Percentiles rank a stretch among this genome's conserved stretches.
These are phyloP conservation scores for Schwanniomyces vanrijiae DNA, from an alignment of 805 yeast species.

Conservation along the genomic window DNA sequence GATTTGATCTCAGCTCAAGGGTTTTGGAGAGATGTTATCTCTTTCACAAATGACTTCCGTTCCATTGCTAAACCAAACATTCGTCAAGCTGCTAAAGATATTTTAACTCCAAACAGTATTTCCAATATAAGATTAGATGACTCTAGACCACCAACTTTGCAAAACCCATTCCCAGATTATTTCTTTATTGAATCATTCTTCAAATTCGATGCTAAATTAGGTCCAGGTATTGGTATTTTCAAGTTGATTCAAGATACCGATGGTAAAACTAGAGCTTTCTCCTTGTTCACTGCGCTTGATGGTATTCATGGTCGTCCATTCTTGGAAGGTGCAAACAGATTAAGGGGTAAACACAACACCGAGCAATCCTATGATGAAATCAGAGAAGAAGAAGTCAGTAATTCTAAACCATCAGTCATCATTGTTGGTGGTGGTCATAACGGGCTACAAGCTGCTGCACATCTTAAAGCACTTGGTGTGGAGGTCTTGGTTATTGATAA, in stretches of 20 bases:
- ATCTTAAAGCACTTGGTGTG: conserved; percentile 40
- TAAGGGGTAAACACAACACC: conserved; percentile 1
- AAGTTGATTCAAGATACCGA: conserved; percentile 2
- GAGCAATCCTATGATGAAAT: conserved; percentile 2
- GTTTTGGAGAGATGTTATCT: conserved; percentile 2
- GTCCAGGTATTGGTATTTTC: conserved; percentile 1
- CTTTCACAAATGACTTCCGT: conserved; percentile 1
- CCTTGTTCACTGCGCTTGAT: conserved; percentile 2
- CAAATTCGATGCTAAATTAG: conserved; percentile 2
- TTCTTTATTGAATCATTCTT: conserved; percentile 2
- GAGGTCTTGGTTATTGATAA: conserved; percentile 38
- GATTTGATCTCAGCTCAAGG: conserved; percentile 3
- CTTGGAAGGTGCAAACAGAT: conserved; percentile 3
- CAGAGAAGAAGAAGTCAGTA: conserved; percentile 3
- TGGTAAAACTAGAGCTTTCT: conserved; percentile 1
- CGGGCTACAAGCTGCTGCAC: conserved; percentile 42
- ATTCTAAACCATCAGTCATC: conserved; percentile 34
- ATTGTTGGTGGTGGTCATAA: conserved; percentile 50
- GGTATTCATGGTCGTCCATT: conserved; percentile 3
- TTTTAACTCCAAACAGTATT: conserved; percentile 1
- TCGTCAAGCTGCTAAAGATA: conserved; percentile 1
- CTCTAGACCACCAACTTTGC: conserved; percentile 2
- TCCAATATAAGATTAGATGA: conserved; percentile 1
- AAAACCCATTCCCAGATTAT: conserved; percentile 2
- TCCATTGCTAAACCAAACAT: conserved; percentile 3